Evolutionary conservation across 441 rosid genomes (phyloP), one percentile per base, ranked within the genome.

Genomic region (Kokia cookei): DNA sequence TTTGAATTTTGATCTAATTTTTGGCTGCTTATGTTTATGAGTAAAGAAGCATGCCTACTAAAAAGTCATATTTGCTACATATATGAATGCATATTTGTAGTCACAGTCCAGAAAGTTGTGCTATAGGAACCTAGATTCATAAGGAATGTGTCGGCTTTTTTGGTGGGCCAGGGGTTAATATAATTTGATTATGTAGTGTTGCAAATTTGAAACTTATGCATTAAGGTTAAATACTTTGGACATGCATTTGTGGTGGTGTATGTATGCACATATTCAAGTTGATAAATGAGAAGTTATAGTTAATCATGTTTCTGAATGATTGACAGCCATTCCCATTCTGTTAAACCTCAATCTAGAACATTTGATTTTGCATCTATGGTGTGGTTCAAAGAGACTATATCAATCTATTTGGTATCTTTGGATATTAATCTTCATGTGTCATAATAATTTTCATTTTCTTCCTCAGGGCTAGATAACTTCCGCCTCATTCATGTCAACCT

Each of bases 401-500:
- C 24, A 13, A 24, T 72, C 55, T 59, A 59, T 27, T 24, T 10
- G 6, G 59, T 17, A 59, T 17, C 2, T 26, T 60, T 32, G 45
- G 61, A 42, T 58, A 45, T 35, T 37, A 50, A 65, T 45, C 47
- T 61, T 71, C 73, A 47, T 73, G 74, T 24, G 40, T 75, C 43
- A 73, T 74, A 59, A 74, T 68, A 66, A 50, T 75, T 72, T 70
- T 42, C 29, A 47, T 78, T 81, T 80, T 54, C 48, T 57, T 82
- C 82, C 55, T 72, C 80, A 90, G 94, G 94, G 78, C 86, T 70
- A 75, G 85, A 90, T 82, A 88, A 88, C 77, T 90, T 90, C 81
- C 88, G 94, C 77, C 91, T 90, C 42, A 77, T 90, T 73, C 94
- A 90, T 77, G 94, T 90, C 77, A 90, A 92, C 91, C 77, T 90